phyloP scores from a whole-genome alignment of 1,284 basidiomycete species.

The Melanopsichium pennsylvanicum region DNA sequence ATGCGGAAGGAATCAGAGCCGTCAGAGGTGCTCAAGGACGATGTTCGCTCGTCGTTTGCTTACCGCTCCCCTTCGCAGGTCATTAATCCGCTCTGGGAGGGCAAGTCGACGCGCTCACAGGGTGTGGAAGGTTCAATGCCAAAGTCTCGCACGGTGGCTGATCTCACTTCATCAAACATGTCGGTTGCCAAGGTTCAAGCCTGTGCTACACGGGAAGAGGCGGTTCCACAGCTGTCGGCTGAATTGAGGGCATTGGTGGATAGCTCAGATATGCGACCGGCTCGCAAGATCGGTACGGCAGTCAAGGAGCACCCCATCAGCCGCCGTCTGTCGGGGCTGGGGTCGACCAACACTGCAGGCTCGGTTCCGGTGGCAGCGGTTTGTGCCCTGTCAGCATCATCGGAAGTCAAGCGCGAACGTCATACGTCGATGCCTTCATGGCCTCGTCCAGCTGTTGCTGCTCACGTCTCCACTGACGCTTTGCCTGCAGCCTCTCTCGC shows the following conservation, averaged over 20 bases:
- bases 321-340: slow-evolving; percentile 28
- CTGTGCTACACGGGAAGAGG: slow-evolving; percentile 14
- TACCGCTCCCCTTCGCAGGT: slow-evolving; percentile 39
- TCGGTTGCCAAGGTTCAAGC: slow-evolving; percentile 1
- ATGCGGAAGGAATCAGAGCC: slow-evolving; percentile 15
- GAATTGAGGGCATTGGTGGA: slow-evolving; percentile 52
- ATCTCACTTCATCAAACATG: slow-evolving; percentile 18
- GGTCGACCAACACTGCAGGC: slow-evolving; percentile 8
- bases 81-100: slow-evolving; percentile 33
- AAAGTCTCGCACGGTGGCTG: slow-evolving; percentile 31
- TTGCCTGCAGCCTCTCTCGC: background rate
- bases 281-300: slow-evolving; percentile 45
- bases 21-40: background rate
- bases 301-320: slow-evolving; percentile 47
- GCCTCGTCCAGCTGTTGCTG: slow-evolving; percentile 30
- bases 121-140: slow-evolving; percentile 7
- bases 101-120: slow-evolving; percentile 9
- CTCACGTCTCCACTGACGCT: background rate
- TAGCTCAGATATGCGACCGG: slow-evolving; percentile 30
- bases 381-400: background rate
- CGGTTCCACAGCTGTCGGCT: slow-evolving; percentile 44
- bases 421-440: slow-evolving; percentile 42
- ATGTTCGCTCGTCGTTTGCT: slow-evolving; percentile 13
- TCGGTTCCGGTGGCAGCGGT: slow-evolving; percentile 5
- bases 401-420: slow-evolving; percentile 18